phyloP scores from a whole-genome alignment of 2,329 filamentous ascomycete species.

The Pestalotiopsis sp. region DNA sequence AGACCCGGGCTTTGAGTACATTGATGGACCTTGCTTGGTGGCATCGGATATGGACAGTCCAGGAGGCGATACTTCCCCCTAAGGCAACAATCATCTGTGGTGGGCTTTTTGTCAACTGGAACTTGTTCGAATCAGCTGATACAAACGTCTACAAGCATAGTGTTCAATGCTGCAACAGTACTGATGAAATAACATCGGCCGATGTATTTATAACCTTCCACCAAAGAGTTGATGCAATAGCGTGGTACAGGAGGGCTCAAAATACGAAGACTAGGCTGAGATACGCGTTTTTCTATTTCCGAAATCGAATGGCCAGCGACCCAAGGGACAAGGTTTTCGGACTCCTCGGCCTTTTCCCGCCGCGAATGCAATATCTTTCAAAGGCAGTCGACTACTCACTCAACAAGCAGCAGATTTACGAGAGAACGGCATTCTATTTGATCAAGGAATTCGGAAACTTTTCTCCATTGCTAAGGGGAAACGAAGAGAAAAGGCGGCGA shows the following conservation, averaged over 20 bases:
- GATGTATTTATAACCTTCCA: neutral
- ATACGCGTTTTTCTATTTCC: neutral
- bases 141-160: no score
- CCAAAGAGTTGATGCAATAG: neutral
- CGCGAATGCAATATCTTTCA: conserved; percentile 21
- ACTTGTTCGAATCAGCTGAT: no score
- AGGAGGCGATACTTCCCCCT: no score
- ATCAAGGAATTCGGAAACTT: neutral
- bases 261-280: fast-evolving
- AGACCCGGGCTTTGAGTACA: no score
- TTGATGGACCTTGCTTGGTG: no score
- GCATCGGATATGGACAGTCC: no score
- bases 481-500: neutral
- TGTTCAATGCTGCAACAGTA: no score
- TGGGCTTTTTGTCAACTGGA: no score
- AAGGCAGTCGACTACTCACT: neutral
- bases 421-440: neutral
- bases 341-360: neutral
- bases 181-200: neutral
- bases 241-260: neutral
- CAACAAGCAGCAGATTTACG: neutral
- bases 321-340: neutral
- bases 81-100: no score
- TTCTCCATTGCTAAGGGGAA: neutral
- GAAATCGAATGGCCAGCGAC: neutral